Evolutionary conservation across 1,139 yeast genomes (phyloP).

Genomic region (Geotrichum bryndzae): DNA sequence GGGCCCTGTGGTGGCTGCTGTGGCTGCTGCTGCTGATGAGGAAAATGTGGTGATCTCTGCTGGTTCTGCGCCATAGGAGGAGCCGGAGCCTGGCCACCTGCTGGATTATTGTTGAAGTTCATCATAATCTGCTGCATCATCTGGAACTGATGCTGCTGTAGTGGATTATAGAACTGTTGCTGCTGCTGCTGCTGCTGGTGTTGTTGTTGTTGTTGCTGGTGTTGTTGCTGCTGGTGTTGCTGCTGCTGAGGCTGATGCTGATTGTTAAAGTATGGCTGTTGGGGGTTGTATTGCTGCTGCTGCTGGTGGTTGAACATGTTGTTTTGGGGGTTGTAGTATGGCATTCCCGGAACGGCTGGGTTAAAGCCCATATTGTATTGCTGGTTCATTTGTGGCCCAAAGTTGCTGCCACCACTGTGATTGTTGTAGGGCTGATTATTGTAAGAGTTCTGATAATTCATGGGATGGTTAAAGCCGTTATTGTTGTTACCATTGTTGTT

Average conservation of each 20-base stretch:
- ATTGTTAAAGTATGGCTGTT: neutral
- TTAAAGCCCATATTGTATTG: neutral
- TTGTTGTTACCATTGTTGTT: neutral
- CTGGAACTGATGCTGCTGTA: conserved; percentile 4
- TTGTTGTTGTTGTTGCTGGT: conserved; percentile 4
- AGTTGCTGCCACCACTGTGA: neutral
- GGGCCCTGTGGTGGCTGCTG: conserved; percentile 1
- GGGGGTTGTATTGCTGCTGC: conserved; percentile 6
- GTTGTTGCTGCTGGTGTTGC: conserved; percentile 6
- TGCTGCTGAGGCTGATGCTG: conserved; percentile 2
- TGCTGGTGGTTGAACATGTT: conserved; percentile 1
- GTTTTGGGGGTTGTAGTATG: neutral
- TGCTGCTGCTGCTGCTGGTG: conserved; percentile 1
- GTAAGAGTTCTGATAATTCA: conserved; percentile 37
- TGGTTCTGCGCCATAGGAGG: neutral
- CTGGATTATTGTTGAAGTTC: neutral
- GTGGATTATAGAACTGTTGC: neutral
- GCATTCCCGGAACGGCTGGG: neutral
- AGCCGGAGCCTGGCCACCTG: neutral
- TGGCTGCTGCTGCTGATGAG: neutral
- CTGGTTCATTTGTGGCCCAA: neutral
- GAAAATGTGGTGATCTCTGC: neutral
- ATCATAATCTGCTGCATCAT: conserved; percentile 15
- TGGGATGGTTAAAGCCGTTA: conserved; percentile 47
- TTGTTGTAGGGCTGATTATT: neutral